Evolutionary conservation across 345 rosid species (phyloP), one percentile per base, ranked within the genome.

Genomic region (Murraya koenigii): DNA sequence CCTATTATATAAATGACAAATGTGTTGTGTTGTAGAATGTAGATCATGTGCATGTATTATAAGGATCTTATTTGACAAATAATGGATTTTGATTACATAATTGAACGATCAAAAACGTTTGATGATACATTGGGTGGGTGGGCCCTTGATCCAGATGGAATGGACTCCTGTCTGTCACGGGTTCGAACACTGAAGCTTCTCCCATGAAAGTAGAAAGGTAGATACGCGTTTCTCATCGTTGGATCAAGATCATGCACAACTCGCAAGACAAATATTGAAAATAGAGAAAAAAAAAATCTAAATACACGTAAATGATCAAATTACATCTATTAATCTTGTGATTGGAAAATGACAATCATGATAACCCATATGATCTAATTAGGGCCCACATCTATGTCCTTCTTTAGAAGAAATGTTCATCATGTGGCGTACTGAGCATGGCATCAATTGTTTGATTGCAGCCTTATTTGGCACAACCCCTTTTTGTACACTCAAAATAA

Each of bases 131-230:
- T 15, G 36, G 2, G 17, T 23, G 6, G 63, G 62, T 26, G 75
- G 81, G 79, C 7, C 78, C 80, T 65, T 2, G 23, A n/a, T 25
- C 32, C 62, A 71, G 81, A 78, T 66, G 73, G 72, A 75, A 69
- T 73, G n/a, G 81, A 70, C 65, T 33, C 2, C 66, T 81, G 80
- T 76, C 79, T 65, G 82, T 84, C 87, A 77, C 87, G 85, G 85
- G 87, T 54, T 64, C 70, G 7, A 56, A 68, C n/a, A 13, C 22
- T 19, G 22, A 0, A 28, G 33, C 20, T 36, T 1, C 8, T 36
- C 39, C 39, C 8, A 7, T 7, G 39, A 36, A 36, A 36, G 39
- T 36, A 36, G 39, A 36, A 6, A 36, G 39, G 7, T 36, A 35
- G 38, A 35, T 35, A 1, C 38, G 38, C 47, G 47, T 2, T 41